phyloP scores from a whole-genome alignment of 2,329 filamentous ascomycete species.

The Colletotrichum karsti region DNA sequence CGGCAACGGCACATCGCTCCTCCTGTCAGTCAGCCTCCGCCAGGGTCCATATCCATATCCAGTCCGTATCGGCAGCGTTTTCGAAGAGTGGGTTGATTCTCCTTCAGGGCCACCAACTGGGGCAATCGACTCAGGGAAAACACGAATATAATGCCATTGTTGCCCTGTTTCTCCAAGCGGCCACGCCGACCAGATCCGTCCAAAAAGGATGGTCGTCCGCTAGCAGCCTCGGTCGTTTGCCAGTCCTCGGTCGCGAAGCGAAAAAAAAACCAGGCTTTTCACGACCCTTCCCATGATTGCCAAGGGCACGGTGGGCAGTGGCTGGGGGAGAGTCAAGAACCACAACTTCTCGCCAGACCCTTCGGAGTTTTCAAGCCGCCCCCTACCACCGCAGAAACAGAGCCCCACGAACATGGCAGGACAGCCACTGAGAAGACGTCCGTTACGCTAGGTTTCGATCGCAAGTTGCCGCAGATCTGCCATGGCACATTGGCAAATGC shows the following conservation, averaged over 20 bases:
- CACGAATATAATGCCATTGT: conserved; percentile 9
- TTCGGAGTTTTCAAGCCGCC: conserved; percentile 29
- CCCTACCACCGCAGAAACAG: conserved; percentile 20
- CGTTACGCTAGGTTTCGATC: conserved; percentile 24
- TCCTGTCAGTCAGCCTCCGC: conserved; percentile 2
- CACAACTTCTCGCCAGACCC: conserved; percentile 25
- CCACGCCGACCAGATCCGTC: conserved; percentile 13
- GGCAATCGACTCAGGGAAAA: background rate
- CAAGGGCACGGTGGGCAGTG: conserved; percentile 23
- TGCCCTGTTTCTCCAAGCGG: conserved; percentile 20
- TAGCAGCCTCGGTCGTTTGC: conserved; percentile 20
- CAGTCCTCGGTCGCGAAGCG: conserved; percentile 2
- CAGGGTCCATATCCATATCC: background rate
- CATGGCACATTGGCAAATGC: conserved; percentile 25
- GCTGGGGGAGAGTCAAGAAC: conserved; percentile 20
- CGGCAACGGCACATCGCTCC: conserved; percentile 22
- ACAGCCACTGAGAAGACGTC: conserved; percentile 13
- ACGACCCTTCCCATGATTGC: conserved; percentile 5
- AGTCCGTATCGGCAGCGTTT: background rate
- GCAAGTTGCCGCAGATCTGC: conserved; percentile 28
- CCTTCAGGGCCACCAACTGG: too few relatives aligned
- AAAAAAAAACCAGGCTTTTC: conserved; percentile 16
- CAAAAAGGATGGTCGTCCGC: background rate
- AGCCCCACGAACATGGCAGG: conserved; percentile 21
- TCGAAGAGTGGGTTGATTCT: conserved; percentile 15